Base-by-base conservation (phyloP, 164 flowering plant species). In the Protea cynaroides region DNA sequence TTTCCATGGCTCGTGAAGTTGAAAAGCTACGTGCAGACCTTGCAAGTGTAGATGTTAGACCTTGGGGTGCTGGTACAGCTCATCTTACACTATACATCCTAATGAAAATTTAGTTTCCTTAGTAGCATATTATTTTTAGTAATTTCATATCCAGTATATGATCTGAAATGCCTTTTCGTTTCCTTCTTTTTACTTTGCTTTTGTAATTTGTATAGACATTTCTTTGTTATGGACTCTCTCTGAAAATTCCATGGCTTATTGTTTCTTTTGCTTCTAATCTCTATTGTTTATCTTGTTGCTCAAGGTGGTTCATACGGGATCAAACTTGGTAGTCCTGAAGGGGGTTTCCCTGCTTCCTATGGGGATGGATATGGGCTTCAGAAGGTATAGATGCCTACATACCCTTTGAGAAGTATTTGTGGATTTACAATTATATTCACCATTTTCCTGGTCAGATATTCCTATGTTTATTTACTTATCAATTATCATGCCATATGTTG, bases 1-100 rank as follows among this genome's bases (percentile, higher is more conserved):
- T 91, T 68, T 80, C 87, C 57, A 86, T 94, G 97, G 95, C 96
- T 47, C 88, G 96, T 47, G 99, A 94, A 78, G 88, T 85, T 71
- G 99, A 94, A 72, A 94, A 85, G 78, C 79, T 94, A 19, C 90
- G 93, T 37, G 89, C 89, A 37, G 99, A 94, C 70, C 78, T 80
- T 72, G 64, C 86, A 17, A 81, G 63, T 73, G 55, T 74, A 55
- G 89, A 84, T 75, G 75, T 58, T 69, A 78, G 96, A 80, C 78
- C 82, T 36, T 89, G 92, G 96, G 77, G 74, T 72, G 76, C 90
- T 62, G 97, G 97, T 94, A 79, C 62, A 21, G 44, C 24, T 18
- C 19, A 18, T 49, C 52, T 49, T 49, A 15, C 52, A 49, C 52
- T 12, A 12, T 40, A 8, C 46, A 40, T 40, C 0, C 8, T 40